Evolutionary conservation across 2,329 filamentous ascomycete species (phyloP), one percentile per base, ranked within the genome.

Genomic region (Cadophora sp.): DNA sequence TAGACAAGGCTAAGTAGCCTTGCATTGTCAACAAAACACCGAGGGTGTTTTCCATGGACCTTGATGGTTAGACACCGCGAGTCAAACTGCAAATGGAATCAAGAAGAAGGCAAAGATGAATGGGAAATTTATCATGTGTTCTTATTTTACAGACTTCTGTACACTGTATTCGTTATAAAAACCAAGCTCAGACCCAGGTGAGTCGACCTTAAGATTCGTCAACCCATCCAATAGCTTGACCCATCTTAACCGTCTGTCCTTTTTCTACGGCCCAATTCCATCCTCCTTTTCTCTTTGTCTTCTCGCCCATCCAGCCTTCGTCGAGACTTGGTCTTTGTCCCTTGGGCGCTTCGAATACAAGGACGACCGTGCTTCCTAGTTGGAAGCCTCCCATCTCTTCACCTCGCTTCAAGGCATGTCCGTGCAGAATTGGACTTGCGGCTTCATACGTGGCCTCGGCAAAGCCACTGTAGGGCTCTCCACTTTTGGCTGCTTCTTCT

Each of bases 381-480:
- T 96, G 93, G 81, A 99, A 99, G 0, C 96, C 96, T 64, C 96
- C 96, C 94, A 99, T 98, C 80, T 99, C 96, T 77, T 98, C 95
- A 43, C 96, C 96, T 53, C 92, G 86, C 70, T 90, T 87, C 64
- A 99, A 82, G 1, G 95, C 91, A 77, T 98, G 89, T 2, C 96
- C 96, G 22, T 88, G 88, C 0, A 99, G 84, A 1, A 97, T 86
- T 3, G 84, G 81, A 75, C 92, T 96, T 1, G 95, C 93, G 18
- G 84, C 85, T 55, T 87, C 87, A 76, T 99, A 99, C 2, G 91
- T 94, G 8, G 96, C 96, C 81, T 99, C 96, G 0, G 92, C 89
- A 76, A 94, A 99, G 0, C 96, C 96, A n/a, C 89, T 87, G 77
- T 97, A 97, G 1, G 89, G 85, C 79, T 97, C 92, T 3, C 94